A percentile compares a stretch with the other conserved stretches of the same genome.
Conservation (phyloP, 2,329 filamentous ascomycete species). For the Rhinocladiella mackenziei region DNA sequence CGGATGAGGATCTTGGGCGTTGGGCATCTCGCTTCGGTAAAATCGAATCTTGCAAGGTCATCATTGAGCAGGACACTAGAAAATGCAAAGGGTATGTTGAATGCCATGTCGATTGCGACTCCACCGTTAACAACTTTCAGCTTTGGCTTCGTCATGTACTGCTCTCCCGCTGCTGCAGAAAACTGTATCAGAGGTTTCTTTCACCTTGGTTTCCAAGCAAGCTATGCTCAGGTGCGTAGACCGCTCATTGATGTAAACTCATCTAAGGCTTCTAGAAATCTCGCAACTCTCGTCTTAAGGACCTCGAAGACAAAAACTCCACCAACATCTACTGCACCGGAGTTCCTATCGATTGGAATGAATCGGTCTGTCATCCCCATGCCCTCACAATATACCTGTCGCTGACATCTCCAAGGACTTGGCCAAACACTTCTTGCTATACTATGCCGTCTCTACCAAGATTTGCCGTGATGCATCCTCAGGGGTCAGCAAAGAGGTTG, state of each 20-base stretch:
- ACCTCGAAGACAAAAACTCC: conserved; percentile 80
- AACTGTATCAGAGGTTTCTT: conserved; percentile 95
- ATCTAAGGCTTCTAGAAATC: conserved; percentile 65
- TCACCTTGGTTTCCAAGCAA: conserved; percentile 91
- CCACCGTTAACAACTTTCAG: too few species aligned
- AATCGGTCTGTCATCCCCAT: conserved; percentile 60
- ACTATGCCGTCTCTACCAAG: conserved; percentile 80
- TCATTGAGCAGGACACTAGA: conserved; percentile 89
- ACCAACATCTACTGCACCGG: conserved; percentile 99
- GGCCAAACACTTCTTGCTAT: conserved; percentile 58
- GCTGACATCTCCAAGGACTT: conserved; percentile 57
- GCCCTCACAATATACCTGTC: neutral
- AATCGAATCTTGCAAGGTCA: conserved; percentile 96
- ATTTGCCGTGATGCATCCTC: conserved; percentile 82
- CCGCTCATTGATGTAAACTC: conserved; percentile 29
- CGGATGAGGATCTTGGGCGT: conserved; percentile 77
- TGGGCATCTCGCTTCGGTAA: conserved; percentile 87
- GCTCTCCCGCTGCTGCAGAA: conserved; percentile 80
- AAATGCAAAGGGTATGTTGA: conserved; percentile 93
- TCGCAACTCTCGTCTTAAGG: conserved; percentile 96
- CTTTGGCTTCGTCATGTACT: conserved; percentile 97
- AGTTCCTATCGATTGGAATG: conserved; percentile 84
- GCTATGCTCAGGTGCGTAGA: conserved; percentile 76
- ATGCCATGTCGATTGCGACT: too few species aligned
- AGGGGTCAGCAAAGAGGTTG: conserved; percentile 92